A percentile compares a stretch with the other conserved stretches of the same genome.
Evolutionary conservation across 495 filamentous ascomycete species (phyloP).

Genomic region (Cryomyces minteri): DNA sequence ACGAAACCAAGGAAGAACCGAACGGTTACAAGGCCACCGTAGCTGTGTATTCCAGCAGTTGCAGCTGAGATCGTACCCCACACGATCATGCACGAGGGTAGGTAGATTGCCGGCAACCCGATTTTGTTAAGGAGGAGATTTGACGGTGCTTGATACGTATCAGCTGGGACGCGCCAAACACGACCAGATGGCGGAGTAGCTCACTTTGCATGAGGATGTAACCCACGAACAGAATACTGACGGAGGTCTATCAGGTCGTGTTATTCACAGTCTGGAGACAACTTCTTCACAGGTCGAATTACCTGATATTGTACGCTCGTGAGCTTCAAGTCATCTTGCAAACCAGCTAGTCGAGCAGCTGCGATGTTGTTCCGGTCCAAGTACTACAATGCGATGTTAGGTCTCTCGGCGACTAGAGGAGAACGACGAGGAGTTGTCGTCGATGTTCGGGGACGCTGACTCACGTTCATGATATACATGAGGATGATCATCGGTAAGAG

Average conservation of each 20-base stretch:
- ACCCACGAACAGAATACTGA: constrained; percentile 34
- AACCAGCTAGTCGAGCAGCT: constrained; percentile 16
- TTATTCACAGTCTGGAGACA: not conserved
- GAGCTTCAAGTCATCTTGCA: constrained; percentile 22
- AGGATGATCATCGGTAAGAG: constrained; percentile 38
- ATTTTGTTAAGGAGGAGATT: constrained; percentile 41
- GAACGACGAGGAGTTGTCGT: not conserved
- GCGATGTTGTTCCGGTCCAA: constrained; percentile 32
- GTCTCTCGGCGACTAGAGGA: not conserved
- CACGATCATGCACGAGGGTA: constrained; percentile 26
- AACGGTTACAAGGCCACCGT: constrained; percentile 32
- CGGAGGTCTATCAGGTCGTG: not conserved
- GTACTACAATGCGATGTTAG: not conserved
- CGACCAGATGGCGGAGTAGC: not conserved
- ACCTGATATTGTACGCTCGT: constrained; percentile 26
- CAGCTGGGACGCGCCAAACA: not conserved
- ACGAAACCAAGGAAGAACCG: constrained; percentile 27
- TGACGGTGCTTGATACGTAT: constrained; percentile 28
- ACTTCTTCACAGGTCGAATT: not conserved
- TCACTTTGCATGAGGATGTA: constrained; percentile 22
- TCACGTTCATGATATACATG: constrained; percentile 37
- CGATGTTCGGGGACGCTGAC: constrained; percentile 20
- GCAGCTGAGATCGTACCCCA: constrained; percentile 32
- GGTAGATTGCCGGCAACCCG: constrained; percentile 19
- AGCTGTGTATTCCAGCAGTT: constrained; percentile 32